These are phyloP conservation scores for Lepiota venenata DNA, from an alignment of 768 basidiomycete genomes.

Conservation along the genomic window DNA sequence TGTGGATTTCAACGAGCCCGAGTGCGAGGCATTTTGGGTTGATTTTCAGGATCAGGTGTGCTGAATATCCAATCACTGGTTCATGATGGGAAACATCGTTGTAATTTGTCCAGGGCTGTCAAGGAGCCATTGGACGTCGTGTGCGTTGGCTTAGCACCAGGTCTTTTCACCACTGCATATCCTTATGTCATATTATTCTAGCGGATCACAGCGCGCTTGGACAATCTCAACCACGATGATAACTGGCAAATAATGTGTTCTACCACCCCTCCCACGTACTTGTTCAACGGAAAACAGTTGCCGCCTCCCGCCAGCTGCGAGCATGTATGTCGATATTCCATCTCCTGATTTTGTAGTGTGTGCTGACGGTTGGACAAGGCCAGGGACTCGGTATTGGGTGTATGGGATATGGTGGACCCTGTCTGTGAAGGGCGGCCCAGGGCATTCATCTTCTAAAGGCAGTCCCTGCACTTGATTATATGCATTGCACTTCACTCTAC, in stretches of 20 bases:
- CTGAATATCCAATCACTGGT: neutral
- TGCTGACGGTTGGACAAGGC: too few relatives aligned
- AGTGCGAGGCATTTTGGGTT: conserved; percentile 1
- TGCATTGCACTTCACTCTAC: too few relatives aligned
- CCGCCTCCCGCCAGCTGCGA: neutral
- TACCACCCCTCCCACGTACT: neutral
- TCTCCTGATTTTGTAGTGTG: too few relatives aligned
- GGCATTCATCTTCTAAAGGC: too few relatives aligned
- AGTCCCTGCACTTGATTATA: too few relatives aligned
- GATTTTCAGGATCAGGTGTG: neutral
- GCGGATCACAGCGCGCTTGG: conserved; percentile 1
- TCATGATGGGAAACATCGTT: neutral
- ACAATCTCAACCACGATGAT: neutral
- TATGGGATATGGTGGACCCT: too few relatives aligned
- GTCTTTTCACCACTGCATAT: neutral
- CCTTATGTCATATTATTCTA: neutral
- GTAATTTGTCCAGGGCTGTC: neutral
- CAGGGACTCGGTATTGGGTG: too few relatives aligned
- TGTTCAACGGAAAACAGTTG: neutral
- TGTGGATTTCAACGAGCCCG: conserved; percentile 2
- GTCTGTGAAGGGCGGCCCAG: too few relatives aligned
- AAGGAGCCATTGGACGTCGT: neutral
- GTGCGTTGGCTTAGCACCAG: neutral
- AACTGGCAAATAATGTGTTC: conserved; percentile 6
- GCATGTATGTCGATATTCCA: neutral